phyloP scores from a whole-genome alignment of 2,329 filamentous ascomycete genomes.

The Penicillium olsonii region DNA sequence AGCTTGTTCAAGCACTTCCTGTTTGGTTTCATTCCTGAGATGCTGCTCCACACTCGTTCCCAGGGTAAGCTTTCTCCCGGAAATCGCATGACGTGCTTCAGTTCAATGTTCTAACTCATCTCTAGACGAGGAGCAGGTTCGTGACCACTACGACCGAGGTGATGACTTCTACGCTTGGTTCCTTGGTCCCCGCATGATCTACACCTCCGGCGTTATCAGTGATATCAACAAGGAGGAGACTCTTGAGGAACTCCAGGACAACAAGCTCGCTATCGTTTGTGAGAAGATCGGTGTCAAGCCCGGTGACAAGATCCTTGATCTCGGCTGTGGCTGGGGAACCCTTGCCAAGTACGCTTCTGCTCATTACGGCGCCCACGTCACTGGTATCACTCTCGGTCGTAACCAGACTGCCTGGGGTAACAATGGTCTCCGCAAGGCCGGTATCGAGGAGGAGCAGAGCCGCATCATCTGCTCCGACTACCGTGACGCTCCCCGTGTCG shows the following conservation, averaged over 20 bases:
- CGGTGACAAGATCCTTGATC: conserved; percentile 84
- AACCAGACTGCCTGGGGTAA: conserved; percentile 99
- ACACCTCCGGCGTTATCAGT: conserved; percentile 91
- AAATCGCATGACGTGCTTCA: neutral
- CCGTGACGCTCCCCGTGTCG: conserved; percentile 81
- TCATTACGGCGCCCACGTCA: conserved; percentile 83
- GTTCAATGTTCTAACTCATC: neutral
- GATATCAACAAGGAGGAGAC: conserved; percentile 85
- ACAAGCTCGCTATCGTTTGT: conserved; percentile 92
- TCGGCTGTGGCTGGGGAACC: conserved; percentile 97
- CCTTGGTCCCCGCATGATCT: conserved; percentile 97
- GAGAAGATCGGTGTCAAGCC: conserved; percentile 87
- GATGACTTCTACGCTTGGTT: conserved; percentile 99
- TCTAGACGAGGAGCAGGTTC: conserved; percentile 92
- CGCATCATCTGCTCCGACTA: conserved; percentile 96
- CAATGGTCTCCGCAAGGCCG: conserved; percentile 77
- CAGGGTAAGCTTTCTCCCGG: conserved; percentile 63
- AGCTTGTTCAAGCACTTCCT: conserved; percentile 86
- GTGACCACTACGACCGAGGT: conserved; percentile 95
- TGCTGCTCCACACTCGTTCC: conserved; percentile 87
- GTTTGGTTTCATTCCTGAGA: conserved; percentile 81
- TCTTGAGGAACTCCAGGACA: conserved; percentile 94
- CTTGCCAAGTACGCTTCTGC: conserved; percentile 89
- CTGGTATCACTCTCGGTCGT: conserved; percentile 88
- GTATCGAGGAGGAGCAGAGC: conserved; percentile 83